Evolutionary conservation across 345 rosid genomes (phyloP).

Genomic region (Gossypium longicalyx): DNA sequence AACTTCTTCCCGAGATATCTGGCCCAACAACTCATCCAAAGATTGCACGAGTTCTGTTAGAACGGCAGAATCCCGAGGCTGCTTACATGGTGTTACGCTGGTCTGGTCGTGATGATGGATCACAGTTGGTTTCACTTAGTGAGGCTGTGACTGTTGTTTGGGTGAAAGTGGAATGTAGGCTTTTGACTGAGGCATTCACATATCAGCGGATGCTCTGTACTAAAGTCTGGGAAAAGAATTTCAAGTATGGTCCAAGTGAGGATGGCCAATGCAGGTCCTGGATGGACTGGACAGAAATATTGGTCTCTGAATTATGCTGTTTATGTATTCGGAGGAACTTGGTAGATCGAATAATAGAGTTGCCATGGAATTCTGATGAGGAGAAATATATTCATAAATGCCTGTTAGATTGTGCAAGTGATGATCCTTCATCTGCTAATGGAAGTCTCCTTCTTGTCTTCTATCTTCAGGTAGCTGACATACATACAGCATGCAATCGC

Average conservation of each 20-base stretch:
- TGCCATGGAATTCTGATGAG: conserved; percentile 87
- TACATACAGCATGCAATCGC: not conserved
- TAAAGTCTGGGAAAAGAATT: conserved; percentile 57
- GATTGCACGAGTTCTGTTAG: conserved; percentile 83
- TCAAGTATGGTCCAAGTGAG: conserved; percentile 36
- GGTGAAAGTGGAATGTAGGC: conserved; percentile 87
- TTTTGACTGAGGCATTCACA: conserved; percentile 86
- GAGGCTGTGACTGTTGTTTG: conserved; percentile 88
- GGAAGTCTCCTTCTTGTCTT: conserved; percentile 84
- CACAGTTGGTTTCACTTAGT: conserved; percentile 52
- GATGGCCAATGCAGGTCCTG: conserved; percentile 45
- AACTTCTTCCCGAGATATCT: conserved; percentile 86
- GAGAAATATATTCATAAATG: conserved; percentile 79
- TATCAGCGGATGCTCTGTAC: conserved; percentile 75
- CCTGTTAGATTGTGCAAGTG: conserved; percentile 63
- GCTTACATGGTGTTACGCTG: conserved; percentile 92
- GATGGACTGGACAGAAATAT: conserved; percentile 71
- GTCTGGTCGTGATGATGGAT: conserved; percentile 80
- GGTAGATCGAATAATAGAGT: conserved; percentile 80
- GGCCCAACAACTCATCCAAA: conserved; percentile 82
- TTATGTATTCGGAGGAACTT: conserved; percentile 82
- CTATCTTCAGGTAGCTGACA: conserved; percentile 79
- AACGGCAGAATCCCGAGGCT: conserved; percentile 73
- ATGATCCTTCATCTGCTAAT: conserved; percentile 62
- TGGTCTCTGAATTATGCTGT: conserved; percentile 84